Conservation (phyloP, 176 grass and related monocot genomes). For the Neostapfia colusana region DNA sequence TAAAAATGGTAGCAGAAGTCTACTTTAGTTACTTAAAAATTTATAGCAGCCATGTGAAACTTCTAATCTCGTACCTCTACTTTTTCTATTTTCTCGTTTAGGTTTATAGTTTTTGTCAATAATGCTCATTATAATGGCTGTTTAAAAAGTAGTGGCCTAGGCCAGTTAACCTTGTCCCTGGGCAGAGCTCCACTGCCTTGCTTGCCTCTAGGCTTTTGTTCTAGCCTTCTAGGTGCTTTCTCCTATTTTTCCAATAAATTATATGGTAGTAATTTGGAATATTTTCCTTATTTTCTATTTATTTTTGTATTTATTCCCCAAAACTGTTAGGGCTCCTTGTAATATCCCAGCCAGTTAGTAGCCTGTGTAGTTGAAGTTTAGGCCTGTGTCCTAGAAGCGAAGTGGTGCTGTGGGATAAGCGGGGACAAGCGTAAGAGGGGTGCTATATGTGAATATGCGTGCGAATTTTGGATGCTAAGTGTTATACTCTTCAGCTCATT, state of each 20-base stretch:
- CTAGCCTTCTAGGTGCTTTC: background rate
- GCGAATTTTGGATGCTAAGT: too few relatives aligned
- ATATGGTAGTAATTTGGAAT: background rate
- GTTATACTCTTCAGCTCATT: background rate
- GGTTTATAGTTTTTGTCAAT: background rate
- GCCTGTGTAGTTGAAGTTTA: too few relatives aligned
- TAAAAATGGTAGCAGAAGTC: background rate
- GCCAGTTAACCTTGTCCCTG: background rate
- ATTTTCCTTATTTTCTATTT: background rate
- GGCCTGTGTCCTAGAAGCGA: too few relatives aligned
- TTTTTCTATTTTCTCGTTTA: background rate
- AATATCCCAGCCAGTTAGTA: too few relatives aligned
- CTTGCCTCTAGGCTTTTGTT: background rate
- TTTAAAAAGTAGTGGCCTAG: background rate
- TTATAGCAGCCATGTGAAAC: background rate
- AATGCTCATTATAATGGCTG: background rate
- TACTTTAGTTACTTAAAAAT: slow-evolving; percentile 4
- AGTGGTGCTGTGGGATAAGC: too few relatives aligned
- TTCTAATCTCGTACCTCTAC: background rate
- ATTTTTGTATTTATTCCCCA: background rate
- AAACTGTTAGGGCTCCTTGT: background rate
- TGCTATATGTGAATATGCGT: too few relatives aligned
- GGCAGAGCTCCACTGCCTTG: background rate
- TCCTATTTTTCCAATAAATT: background rate
- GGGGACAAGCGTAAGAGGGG: too few relatives aligned